Base-by-base conservation (phyloP, 2,329 filamentous ascomycete species). In the Ciborinia camelliae region DNA sequence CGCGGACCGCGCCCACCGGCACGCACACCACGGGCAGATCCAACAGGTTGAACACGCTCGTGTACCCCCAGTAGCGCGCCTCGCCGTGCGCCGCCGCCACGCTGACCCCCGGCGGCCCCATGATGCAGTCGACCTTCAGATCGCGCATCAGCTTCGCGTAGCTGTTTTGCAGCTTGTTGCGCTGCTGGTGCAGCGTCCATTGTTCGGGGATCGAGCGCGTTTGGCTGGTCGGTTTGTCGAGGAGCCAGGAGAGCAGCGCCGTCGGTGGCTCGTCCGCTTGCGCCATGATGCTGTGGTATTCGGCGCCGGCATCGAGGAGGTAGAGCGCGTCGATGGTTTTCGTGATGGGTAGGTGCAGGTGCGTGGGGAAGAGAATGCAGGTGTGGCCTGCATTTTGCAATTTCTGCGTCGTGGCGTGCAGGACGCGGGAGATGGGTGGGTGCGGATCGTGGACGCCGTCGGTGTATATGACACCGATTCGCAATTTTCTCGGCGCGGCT, bases 401-500 rank as follows among this genome's bases (percentile, higher is more conserved):
- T 10, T 35, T 14, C 0, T 32, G 8, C 10, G 32, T 30, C 6
- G 55, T 48, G 9, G 9, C 1, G 20, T 26, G 26, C 0, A 64
- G 39, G 0, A 30, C 30, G 3, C 52, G 64, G n/a, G 63, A 15
- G 35, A 64, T 66, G 14, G 65, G 62, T 26, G 65, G 67, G 50
- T 69, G 67, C 18, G 68, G 64, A 0, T 30, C 63, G 1, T 71
- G 71, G 1, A 71, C 60, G 0, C 61, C 58, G 52, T 73, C 71
- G 18, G 67, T 57, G 53, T 67, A 73, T 43, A 73, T 68, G 2
- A 73, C 57, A 4, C 76, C 75, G 57, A 80, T 78, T 43, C 76
- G 77, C 1, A 78, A 75, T 0, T 65, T 68, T 71, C 75, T 76
- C 18, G n/a, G n/a, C n/a, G n/a, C n/a, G n/a, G n/a, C n/a, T n/a